Conservation (phyloP, 2,329 filamentous ascomycete species). For the Clarireedia sp. region DNA sequence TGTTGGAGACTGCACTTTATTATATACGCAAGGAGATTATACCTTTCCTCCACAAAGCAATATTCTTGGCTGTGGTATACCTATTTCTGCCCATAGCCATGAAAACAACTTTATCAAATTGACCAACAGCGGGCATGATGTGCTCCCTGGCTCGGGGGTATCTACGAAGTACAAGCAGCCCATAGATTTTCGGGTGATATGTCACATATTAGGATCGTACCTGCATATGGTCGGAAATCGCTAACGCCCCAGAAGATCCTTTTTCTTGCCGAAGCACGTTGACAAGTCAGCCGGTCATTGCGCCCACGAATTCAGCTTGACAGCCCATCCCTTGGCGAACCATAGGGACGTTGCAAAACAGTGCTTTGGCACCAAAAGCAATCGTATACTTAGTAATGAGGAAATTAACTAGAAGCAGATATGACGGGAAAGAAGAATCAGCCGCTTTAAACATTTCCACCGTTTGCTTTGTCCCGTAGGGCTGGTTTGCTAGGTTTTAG, state of each 20-base stretch:
- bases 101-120: not conserved
- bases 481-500: not conserved
- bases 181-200: not conserved
- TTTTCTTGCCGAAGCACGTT: not conserved
- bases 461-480: not conserved
- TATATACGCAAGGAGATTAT: slow-evolving; percentile 3
- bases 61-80: not conserved
- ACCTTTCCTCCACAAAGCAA: not conserved
- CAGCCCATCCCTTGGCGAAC: slow-evolving; percentile 6
- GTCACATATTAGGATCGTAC: slow-evolving; percentile 4
- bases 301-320: slow-evolving; percentile 1
- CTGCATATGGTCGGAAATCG: slow-evolving; percentile 3
- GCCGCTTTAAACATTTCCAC: not conserved
- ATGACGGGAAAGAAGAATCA: too few species aligned
- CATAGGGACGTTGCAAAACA: too few species aligned
- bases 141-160: too few species aligned
- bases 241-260: not conserved
- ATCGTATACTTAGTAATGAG: not conserved
- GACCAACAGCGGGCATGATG: not conserved
- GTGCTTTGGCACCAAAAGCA: not conserved
- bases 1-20: not conserved
- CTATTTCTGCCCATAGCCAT: too few species aligned
- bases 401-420: not conserved
- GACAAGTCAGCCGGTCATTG: not conserved
- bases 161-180: too few species aligned